These are phyloP conservation scores for Schoenoplectus triqueter DNA, from an alignment of 202 grass and related monocot genomes.

Conservation along the genomic window DNA sequence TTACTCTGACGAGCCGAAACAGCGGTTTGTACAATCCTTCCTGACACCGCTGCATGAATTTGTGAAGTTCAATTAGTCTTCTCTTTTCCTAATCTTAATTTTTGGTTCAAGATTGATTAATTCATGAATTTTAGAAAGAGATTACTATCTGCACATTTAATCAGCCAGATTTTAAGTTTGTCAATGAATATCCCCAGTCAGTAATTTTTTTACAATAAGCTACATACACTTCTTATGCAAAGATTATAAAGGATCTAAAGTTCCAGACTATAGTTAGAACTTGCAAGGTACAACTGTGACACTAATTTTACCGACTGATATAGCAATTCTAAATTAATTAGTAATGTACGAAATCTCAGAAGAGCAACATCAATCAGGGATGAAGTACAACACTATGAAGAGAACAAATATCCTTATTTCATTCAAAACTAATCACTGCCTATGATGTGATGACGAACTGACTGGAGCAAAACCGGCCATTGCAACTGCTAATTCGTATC, in stretches of 20 bases:
- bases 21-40: constrained; percentile 78
- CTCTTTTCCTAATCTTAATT: constrained; percentile 5
- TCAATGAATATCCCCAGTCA: neutral
- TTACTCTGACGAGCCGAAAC: constrained; percentile 73
- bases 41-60: constrained; percentile 96
- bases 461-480: neutral
- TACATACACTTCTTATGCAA: neutral
- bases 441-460: neutral
- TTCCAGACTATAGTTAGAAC: neutral
- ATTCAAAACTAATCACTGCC: neutral
- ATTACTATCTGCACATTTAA: neutral
- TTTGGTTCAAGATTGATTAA: neutral
- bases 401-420: neutral
- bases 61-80: constrained; percentile 37
- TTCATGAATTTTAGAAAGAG: neutral
- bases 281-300: neutral
- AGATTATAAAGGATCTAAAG: neutral
- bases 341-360: neutral
- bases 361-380: neutral
- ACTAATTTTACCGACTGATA: neutral
- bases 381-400: neutral
- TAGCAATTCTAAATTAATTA: neutral
- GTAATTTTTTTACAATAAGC: neutral
- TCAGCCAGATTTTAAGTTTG: neutral
- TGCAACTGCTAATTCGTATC: constrained; percentile 3